Percentiles rank a stretch among this genome's conserved stretches.
phyloP scores from a whole-genome alignment of 768 basidiomycete genomes.

The Trametes sanguinea region DNA sequence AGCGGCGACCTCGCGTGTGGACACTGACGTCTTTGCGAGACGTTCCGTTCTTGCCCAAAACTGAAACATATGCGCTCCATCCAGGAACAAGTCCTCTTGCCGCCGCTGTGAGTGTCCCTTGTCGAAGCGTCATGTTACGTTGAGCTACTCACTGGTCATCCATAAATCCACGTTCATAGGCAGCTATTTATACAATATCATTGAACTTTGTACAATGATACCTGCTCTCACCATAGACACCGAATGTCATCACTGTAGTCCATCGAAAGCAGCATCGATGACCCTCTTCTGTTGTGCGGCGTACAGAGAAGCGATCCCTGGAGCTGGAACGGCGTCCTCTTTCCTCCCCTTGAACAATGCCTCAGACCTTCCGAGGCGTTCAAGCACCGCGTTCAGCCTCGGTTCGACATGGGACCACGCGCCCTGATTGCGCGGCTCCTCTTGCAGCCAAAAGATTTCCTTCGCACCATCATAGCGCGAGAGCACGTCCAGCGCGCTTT shows the following conservation, averaged over 20 bases:
- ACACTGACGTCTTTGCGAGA: slow-evolving; percentile 11
- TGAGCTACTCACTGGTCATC: background rate
- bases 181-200: slow-evolving; percentile 4
- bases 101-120: background rate
- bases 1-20: background rate
- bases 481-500: slow-evolving; percentile 48
- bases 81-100: background rate
- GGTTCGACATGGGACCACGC: slow-evolving; percentile 67
- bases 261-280: slow-evolving; percentile 56
- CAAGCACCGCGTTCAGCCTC: slow-evolving; percentile 56
- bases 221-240: background rate
- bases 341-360: slow-evolving; percentile 66
- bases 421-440: slow-evolving; percentile 89
- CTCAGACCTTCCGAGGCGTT: slow-evolving; percentile 32
- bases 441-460: slow-evolving; percentile 73
- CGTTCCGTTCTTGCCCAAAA: slow-evolving; percentile 1
- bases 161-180: background rate
- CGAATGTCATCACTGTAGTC: slow-evolving; percentile 3
- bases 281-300: slow-evolving; percentile 62
- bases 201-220: background rate
- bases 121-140: background rate
- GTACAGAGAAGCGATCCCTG: slow-evolving; percentile 74
- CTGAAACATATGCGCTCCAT: background rate
- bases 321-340: slow-evolving; percentile 74
- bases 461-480: slow-evolving; percentile 42